Evolutionary conservation across 1,284 basidiomycete species (phyloP).

Genomic region (Naganishia cerealis): DNA sequence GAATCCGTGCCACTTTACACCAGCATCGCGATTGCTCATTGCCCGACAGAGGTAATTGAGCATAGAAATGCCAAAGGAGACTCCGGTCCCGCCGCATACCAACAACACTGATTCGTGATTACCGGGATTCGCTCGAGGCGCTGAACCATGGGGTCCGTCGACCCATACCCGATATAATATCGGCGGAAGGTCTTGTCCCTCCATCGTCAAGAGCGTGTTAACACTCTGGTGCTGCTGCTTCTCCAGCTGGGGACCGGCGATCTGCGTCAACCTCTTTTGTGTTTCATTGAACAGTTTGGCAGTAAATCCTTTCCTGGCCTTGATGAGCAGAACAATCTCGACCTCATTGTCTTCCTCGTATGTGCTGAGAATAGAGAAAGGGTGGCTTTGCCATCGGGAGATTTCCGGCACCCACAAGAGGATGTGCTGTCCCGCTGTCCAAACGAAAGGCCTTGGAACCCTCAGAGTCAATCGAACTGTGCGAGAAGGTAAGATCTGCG

Average conservation of each 20-base stretch:
- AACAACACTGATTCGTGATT: conserved; percentile 67
- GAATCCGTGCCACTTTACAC: conserved; percentile 55
- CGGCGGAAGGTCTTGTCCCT: conserved; percentile 41
- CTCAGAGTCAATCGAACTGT: conserved; percentile 72
- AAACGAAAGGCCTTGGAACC: conserved; percentile 63
- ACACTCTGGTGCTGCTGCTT: conserved; percentile 40
- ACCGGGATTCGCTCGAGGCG: conserved; percentile 66
- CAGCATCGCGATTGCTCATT: conserved; percentile 60
- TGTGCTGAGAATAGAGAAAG: conserved; percentile 74
- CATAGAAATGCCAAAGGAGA: conserved; percentile 72
- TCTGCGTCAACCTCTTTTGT: conserved; percentile 48
- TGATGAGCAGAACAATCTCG: conserved; percentile 71
- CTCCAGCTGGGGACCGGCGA: conserved; percentile 38
- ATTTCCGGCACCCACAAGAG: conserved; percentile 71
- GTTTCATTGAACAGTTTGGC: conserved; percentile 66
- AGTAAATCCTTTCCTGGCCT: conserved; percentile 75
- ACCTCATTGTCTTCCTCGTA: conserved; percentile 62
- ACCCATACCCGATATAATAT: conserved; percentile 63
- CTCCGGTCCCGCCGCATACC: conserved; percentile 76
- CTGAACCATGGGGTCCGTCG: conserved; percentile 78
- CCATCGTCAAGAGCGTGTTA: conserved; percentile 37
- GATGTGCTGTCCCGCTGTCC: conserved; percentile 68
- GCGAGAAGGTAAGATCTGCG: conserved; percentile 73
- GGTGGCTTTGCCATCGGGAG: conserved; percentile 69
- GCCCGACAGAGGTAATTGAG: conserved; percentile 69